These are phyloP conservation scores for Helminthosporium solani DNA, from an alignment of 2,329 filamentous ascomycete genomes.

Conservation along the genomic window DNA sequence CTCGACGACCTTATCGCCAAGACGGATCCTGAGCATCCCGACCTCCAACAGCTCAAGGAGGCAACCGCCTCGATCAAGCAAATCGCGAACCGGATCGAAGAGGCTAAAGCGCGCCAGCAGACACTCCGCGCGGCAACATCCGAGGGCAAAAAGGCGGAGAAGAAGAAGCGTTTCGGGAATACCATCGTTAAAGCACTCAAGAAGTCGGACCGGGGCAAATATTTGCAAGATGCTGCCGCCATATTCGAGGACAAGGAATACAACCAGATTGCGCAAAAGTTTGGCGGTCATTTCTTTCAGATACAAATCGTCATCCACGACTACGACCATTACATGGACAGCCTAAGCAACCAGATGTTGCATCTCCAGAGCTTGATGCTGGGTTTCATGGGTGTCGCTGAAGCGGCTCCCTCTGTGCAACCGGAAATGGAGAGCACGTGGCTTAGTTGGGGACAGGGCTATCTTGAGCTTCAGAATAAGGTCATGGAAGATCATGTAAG, in stretches of 20 bases:
- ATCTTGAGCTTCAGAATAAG: slow-evolving; percentile 80
- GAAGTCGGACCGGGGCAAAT: slow-evolving; percentile 81
- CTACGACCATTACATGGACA: slow-evolving; percentile 88
- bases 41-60: slow-evolving; percentile 68
- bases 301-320: slow-evolving; percentile 90
- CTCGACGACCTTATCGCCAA: slow-evolving; percentile 76
- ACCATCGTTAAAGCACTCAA: slow-evolving; percentile 84
- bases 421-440: slow-evolving; percentile 92
- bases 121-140: slow-evolving; percentile 58
- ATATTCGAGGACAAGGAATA: slow-evolving; percentile 77
- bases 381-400: slow-evolving; percentile 81
- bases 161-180: slow-evolving; percentile 58
- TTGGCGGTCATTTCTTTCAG: slow-evolving; percentile 88
- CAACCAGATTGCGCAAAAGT: slow-evolving; percentile 77
- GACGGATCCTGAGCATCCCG: slow-evolving; percentile 81
- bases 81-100: slow-evolving; percentile 74
- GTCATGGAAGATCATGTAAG: slow-evolving; percentile 82
- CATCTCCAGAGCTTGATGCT: slow-evolving; percentile 78
- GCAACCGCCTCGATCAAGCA: slow-evolving; percentile 69
- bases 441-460: slow-evolving; percentile 84
- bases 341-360: slow-evolving; percentile 75
- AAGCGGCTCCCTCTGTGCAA: slow-evolving; percentile 59
- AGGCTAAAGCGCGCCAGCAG: slow-evolving; percentile 91
- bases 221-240: slow-evolving; percentile 63
- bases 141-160: slow-evolving; percentile 40